These are phyloP conservation scores for Bryum argenteum DNA, from an alignment of 225 moss, liverwort and hornwort species.

Conservation along the genomic window DNA sequence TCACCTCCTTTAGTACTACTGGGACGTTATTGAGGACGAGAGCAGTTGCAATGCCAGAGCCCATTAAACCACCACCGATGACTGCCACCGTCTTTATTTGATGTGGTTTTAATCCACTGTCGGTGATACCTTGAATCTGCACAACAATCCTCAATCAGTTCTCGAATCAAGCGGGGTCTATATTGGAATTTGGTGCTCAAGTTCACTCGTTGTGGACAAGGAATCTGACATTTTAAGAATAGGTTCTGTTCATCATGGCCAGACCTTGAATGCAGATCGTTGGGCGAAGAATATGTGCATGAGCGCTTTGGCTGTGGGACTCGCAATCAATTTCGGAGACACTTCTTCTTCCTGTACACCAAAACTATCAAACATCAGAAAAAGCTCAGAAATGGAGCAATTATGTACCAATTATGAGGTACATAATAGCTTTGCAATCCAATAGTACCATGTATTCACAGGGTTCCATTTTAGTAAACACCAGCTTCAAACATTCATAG, in stretches of 20 bases:
- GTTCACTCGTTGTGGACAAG: no score
- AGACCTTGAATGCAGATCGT: slow-evolving; percentile 78
- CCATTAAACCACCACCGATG: slow-evolving; percentile 90
- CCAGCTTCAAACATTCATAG: no score
- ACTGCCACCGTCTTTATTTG: slow-evolving; percentile 63
- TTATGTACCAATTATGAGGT: neutral
- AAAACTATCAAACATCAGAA: slow-evolving; percentile 32
- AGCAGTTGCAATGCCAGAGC: slow-evolving; percentile 84
- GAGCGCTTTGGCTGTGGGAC: slow-evolving; percentile 73
- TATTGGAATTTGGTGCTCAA: no score
- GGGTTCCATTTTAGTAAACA: no score
- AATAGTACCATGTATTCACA: no score
- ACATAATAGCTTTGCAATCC: no score
- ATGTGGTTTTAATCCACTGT: slow-evolving; percentile 62
- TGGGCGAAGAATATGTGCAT: slow-evolving; percentile 87
- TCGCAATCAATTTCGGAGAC: slow-evolving; percentile 46
- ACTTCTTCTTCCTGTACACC: slow-evolving; percentile 62
- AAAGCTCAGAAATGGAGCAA: neutral
- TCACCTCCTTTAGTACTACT: slow-evolving; percentile 80
- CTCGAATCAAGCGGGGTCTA: no score
- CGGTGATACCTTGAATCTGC: slow-evolving; percentile 87
- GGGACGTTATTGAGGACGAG: slow-evolving; percentile 60
- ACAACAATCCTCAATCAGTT: neutral
- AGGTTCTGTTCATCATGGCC: neutral
- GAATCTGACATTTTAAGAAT: no score